Evolutionary conservation across 768 basidiomycete genomes (phyloP).

Genomic region (Mycena floridula): DNA sequence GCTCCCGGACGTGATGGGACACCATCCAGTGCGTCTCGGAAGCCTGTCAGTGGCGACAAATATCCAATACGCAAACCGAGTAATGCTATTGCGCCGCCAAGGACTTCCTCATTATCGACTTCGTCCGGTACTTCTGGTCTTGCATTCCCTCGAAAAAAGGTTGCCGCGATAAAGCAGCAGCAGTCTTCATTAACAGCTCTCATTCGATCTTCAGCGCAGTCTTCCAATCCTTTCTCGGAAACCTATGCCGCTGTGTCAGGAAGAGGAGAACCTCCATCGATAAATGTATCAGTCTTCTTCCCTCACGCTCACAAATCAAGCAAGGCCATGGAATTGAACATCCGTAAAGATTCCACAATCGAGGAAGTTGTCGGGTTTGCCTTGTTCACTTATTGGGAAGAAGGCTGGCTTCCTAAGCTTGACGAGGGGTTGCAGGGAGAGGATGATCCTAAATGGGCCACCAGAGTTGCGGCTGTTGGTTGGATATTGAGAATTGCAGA

Average conservation of each 20-base stretch:
- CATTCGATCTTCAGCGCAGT: conserved; percentile 59
- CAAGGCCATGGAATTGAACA: conserved; percentile 64
- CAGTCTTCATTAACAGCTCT: conserved; percentile 70
- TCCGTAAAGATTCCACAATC: conserved; percentile 82
- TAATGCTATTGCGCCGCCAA: conserved; percentile 2
- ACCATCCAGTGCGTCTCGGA: not conserved
- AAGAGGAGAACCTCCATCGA: conserved; percentile 56
- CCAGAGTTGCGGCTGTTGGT: conserved; percentile 65
- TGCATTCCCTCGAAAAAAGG: conserved; percentile 47
- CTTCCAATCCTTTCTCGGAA: conserved; percentile 83
- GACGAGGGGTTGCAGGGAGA: conserved; percentile 58
- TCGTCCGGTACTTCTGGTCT: conserved; percentile 21
- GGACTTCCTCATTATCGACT: conserved; percentile 8
- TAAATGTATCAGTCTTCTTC: conserved; percentile 76
- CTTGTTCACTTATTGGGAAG: conserved; percentile 88
- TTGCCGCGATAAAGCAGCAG: conserved; percentile 34
- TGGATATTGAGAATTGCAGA: conserved; percentile 95
- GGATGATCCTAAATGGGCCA: conserved; percentile 56
- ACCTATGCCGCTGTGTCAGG: conserved; percentile 83
- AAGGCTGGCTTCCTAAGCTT: conserved; percentile 74
- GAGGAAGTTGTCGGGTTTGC: conserved; percentile 96
- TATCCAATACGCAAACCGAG: conserved; percentile 7
- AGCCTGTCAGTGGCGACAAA: too few species aligned
- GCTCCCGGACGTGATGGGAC: not conserved
- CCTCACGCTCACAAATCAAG: conserved; percentile 68